Percentiles rank a stretch among this genome's conserved stretches.
Conservation (phyloP, 2,329 filamentous ascomycete genomes). For the Colletotrichum lupini region DNA sequence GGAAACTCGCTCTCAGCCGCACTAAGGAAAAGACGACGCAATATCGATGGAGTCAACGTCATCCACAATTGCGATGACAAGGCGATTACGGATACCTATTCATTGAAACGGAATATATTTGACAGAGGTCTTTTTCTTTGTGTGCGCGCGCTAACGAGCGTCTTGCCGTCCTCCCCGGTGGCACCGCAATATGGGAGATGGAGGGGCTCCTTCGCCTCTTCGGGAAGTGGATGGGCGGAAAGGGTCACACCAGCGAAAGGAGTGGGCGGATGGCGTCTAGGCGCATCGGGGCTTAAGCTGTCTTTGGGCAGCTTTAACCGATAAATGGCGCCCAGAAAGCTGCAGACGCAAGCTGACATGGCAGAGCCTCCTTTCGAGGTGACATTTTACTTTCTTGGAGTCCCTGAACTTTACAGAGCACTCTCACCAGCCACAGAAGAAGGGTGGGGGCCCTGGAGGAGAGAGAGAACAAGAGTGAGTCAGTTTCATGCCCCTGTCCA, state of each 20-base stretch:
- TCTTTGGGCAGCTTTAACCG: slow-evolving; percentile 26
- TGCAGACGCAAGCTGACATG: not conserved
- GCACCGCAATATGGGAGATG: slow-evolving; percentile 7
- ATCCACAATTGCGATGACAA: slow-evolving; percentile 2
- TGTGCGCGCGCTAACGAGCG: slow-evolving; percentile 2
- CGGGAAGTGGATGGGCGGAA: slow-evolving; percentile 23
- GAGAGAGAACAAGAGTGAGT: not conserved
- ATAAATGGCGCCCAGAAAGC: slow-evolving; percentile 26
- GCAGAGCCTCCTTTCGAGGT: slow-evolving; percentile 20
- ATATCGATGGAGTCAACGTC: not conserved
- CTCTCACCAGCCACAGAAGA: slow-evolving; percentile 15
- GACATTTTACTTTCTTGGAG: not conserved
- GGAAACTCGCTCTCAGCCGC: not conserved
- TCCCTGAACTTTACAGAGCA: not conserved
- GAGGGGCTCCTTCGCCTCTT: not conserved
- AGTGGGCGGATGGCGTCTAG: too few species aligned
- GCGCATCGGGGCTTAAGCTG: not conserved
- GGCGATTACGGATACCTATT: not conserved
- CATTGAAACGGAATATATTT: slow-evolving; percentile 15
- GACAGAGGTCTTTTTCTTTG: not conserved
- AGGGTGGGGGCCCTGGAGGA: not conserved
- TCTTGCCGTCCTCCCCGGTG: slow-evolving; percentile 7
- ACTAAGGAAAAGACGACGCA: not conserved
- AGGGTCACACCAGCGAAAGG: not conserved
- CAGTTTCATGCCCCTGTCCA: slow-evolving; percentile 18